Evolutionary conservation across 1,139 yeast species (phyloP), one percentile per base, ranked within the genome.

Genomic region (Kodamaea ohmeri): DNA sequence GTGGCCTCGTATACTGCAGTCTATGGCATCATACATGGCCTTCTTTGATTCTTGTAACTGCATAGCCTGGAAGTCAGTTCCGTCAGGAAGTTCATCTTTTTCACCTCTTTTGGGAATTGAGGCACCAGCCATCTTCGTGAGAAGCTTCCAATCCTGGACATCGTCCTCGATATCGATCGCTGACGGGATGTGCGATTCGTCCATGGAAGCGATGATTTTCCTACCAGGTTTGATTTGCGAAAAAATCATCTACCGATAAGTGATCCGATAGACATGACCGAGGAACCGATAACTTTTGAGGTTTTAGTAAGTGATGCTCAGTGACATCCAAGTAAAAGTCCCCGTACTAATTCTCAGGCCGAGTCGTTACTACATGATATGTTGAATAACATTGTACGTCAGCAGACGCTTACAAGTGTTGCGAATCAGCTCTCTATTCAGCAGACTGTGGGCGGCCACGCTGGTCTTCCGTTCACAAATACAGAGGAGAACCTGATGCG

Each of bases 61-160:
- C 4, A 60, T 51, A 2, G 53, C 55, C 58, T 90, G 97, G 17
- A 73, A 65, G 3, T 59, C 54, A 0, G 94, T 82, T 0, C 90
- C 88, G 57, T 83, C 92, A 0, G 95, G 96, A 44, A 80, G 95
- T 49, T 81, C 84, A 47, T 87, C 96, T 57, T 90, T 90, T 43
- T 80, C 92, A 2, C 96, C 96, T 45, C 92, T 60, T 37, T 51
- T 55, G 25, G 62, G 61, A 2, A 57, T 46, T 25, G 46, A 16
- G 3, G 38, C 12, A 2, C 42, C 33, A 8, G 38, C 29, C 13
- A 38, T 14, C 31, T 42, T 42, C 49, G 53, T 51, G 24, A 79
- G 56, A 29, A 62, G 53, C 27, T 78, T 64, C 92, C 94, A 84
- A 55, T 87, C 95, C 46, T 77, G 88, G 16, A 73, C 65, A 40